These are phyloP conservation scores for Uncinocarpus reesii DNA, from an alignment of 2,329 filamentous ascomycete genomes.

Conservation along the genomic window DNA sequence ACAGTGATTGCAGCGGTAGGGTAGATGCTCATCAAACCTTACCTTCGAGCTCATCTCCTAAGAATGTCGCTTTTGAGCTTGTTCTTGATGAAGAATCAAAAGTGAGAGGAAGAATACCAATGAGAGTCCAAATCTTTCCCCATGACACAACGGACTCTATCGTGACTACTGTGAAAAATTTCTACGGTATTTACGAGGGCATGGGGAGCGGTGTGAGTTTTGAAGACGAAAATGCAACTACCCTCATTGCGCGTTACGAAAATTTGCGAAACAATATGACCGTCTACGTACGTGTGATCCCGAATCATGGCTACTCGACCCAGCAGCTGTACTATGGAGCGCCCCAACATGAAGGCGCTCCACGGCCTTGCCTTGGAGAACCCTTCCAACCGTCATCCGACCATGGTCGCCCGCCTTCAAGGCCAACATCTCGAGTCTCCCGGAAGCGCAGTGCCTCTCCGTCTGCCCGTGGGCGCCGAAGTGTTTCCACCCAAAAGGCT, in stretches of 20 bases:
- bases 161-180: constrained; percentile 96
- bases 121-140: constrained; percentile 74
- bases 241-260: constrained; percentile 88
- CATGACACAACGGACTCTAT: constrained; percentile 97
- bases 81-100: constrained; percentile 49
- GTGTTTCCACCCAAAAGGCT: constrained; percentile 64
- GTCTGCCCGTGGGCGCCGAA: constrained; percentile 60
- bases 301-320: constrained; percentile 44
- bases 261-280: constrained; percentile 90
- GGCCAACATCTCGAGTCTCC: constrained; percentile 60
- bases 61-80: constrained; percentile 56
- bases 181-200: constrained; percentile 86
- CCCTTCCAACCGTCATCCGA: constrained; percentile 49
- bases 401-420: constrained; percentile 47
- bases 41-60: constrained; percentile 36
- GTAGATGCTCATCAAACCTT: constrained; percentile 27
- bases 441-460: constrained; percentile 71
- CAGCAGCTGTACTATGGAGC: constrained; percentile 37
- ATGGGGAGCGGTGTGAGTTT: constrained; percentile 81
- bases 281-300: constrained; percentile 79
- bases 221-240: constrained; percentile 79
- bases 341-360: constrained; percentile 43
- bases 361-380: constrained; percentile 52
- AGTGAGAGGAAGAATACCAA: constrained; percentile 51
- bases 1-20: constrained; percentile 22